Percentiles rank a stretch among this genome's conserved stretches.
These are phyloP conservation scores for Gonapodya sp. DNA, from an alignment of 192 early-diverging fungal species.

Conservation along the genomic window DNA sequence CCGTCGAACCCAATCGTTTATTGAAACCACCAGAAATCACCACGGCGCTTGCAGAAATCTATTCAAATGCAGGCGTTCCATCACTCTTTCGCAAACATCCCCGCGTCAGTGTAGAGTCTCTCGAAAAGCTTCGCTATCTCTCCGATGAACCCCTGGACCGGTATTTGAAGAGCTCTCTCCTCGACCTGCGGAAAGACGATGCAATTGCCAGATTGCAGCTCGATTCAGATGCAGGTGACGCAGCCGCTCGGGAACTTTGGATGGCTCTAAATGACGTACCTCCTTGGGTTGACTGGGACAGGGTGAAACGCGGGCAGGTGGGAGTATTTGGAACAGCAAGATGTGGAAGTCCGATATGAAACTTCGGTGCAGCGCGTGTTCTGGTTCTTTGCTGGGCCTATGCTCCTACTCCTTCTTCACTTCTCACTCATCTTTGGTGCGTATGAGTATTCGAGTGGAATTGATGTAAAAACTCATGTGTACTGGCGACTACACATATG, in stretches of 20 bases:
- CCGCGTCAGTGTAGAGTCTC: not conserved
- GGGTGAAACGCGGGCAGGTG: not conserved
- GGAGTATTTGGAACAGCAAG: not conserved
- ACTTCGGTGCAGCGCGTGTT: not conserved
- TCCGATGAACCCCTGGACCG: not conserved
- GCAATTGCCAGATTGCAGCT: not conserved
- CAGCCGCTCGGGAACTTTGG: not conserved
- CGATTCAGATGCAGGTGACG: not conserved
- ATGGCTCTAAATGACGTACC: not conserved
- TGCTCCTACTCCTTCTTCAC: not conserved
- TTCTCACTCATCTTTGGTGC: constrained; percentile 5
- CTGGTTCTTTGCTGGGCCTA: constrained; percentile 7
- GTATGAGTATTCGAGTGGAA: not conserved
- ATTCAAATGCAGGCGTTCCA: not conserved
- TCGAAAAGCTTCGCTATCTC: not conserved
- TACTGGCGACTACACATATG: no score
- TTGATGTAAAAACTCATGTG: no score
- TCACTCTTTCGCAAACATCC: not conserved
- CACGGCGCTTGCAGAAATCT: no score
- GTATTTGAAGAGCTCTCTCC: not conserved
- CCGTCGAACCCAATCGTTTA: no score
- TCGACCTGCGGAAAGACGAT: not conserved
- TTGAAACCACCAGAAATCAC: no score
- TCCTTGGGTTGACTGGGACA: not conserved
- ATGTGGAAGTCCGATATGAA: not conserved